Evolutionary conservation across 2,329 filamentous ascomycete species (phyloP).

Genomic region (Cercospora nicotianae): DNA sequence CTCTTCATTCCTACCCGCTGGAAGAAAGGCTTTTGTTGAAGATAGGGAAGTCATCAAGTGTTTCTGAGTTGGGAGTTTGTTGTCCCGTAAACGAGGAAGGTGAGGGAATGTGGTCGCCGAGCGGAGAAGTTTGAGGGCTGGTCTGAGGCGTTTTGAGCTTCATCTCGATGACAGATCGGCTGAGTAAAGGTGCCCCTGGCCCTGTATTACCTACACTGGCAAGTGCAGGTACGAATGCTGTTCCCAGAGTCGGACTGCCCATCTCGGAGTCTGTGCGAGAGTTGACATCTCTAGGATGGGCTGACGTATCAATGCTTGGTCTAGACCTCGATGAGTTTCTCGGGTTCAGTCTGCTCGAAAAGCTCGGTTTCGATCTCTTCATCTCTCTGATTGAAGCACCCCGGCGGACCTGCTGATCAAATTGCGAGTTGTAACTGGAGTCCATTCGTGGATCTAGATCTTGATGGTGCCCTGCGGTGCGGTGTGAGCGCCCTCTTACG

Average conservation of each 20-base stretch:
- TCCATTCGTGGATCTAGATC: constrained; percentile 18
- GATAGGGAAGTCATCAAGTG: background rate
- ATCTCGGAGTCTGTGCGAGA: background rate
- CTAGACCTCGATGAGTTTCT: background rate
- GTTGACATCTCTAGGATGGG: background rate
- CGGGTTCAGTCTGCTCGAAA: background rate
- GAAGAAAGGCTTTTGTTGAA: constrained; percentile 22
- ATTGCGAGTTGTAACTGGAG: constrained; percentile 28
- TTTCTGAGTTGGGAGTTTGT: background rate
- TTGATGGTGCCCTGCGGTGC: background rate
- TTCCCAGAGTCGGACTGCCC: constrained; percentile 1
- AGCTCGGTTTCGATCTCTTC: constrained; percentile 15
- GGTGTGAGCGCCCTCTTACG: background rate
- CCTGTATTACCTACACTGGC: background rate
- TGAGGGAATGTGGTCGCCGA: background rate
- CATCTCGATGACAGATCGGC: constrained; percentile 28
- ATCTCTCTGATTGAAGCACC: constrained; percentile 13
- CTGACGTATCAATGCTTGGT: background rate
- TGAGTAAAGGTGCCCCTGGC: constrained; percentile 25
- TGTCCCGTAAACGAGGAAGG: background rate
- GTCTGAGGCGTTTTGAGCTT: constrained; percentile 23
- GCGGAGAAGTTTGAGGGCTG: constrained; percentile 21
- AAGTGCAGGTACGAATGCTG: background rate
- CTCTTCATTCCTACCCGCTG: constrained; percentile 11
- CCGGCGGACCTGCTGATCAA: constrained; percentile 27